phyloP scores from a whole-genome alignment of 2,329 filamentous ascomycete genomes.

The Elsinoe batatas region DNA sequence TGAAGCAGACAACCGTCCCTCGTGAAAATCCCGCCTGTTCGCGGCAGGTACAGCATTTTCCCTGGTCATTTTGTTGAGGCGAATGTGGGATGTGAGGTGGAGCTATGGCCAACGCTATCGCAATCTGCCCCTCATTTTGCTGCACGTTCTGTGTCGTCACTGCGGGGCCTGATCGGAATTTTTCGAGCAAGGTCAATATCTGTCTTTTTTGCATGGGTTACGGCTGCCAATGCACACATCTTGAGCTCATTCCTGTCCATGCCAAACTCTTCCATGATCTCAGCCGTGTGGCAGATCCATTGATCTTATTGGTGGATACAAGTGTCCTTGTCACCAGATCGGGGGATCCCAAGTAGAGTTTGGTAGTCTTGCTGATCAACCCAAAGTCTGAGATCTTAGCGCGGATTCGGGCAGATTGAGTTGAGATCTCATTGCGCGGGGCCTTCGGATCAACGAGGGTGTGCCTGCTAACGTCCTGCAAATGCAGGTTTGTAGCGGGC shows the following conservation, averaged over 20 bases:
- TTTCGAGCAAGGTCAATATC: neutral
- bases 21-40: neutral
- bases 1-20: neutral
- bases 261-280: neutral
- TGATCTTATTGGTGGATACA: neutral
- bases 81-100: neutral
- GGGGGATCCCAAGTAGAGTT: neutral
- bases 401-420: conserved; percentile 10
- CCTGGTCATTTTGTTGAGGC: neutral
- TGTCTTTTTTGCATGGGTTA: neutral
- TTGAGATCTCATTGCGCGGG: conserved; percentile 10
- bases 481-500: conserved; percentile 1
- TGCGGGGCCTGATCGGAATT: conserved; percentile 8
- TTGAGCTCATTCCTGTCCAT: neutral
- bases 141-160: conserved; percentile 11
- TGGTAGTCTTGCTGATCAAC: conserved; percentile 12
- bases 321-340: conserved; percentile 8
- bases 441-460: neutral
- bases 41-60: neutral
- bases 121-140: conserved; percentile 2
- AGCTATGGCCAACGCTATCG: neutral
- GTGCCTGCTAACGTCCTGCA: neutral
- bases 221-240: neutral
- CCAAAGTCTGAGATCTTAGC: conserved; percentile 11
- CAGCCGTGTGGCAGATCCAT: neutral